Conservation (phyloP, 2,329 filamentous ascomycete species). For the Cercospora sp. region DNA sequence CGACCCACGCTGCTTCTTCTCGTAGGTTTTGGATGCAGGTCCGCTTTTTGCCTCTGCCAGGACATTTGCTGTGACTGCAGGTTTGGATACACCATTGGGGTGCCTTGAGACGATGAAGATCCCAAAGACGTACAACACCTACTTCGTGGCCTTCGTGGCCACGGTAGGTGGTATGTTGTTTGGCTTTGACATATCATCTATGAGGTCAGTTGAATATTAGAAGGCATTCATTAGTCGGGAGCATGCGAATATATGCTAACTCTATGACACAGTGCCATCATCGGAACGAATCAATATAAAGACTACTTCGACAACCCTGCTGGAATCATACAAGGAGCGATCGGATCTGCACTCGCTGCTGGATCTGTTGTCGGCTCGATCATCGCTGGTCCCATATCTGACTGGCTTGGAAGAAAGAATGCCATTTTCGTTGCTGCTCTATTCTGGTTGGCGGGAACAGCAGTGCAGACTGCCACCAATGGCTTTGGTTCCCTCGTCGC, state of each 20-base stretch:
- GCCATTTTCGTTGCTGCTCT: slow-evolving; percentile 51
- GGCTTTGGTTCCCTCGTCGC: slow-evolving; percentile 48
- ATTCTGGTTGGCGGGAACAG: slow-evolving; percentile 52
- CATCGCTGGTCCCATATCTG: slow-evolving; percentile 50
- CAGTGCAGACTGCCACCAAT: slow-evolving; percentile 44
- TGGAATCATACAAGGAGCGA: slow-evolving; percentile 52
- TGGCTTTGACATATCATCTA: slow-evolving; percentile 50
- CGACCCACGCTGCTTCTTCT: neutral
- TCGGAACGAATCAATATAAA: slow-evolving; percentile 46
- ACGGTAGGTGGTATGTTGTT: slow-evolving; percentile 56
- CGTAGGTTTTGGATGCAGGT: neutral
- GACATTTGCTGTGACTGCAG: neutral
- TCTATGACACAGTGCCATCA: slow-evolving; percentile 5
- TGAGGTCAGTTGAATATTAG: neutral
- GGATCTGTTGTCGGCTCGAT: slow-evolving; percentile 53
- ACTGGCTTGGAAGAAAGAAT: slow-evolving; percentile 51
- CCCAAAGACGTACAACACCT: slow-evolving; percentile 57
- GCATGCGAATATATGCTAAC: neutral
- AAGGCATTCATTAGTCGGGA: neutral
- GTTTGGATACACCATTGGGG: neutral
- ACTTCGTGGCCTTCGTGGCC: slow-evolving; percentile 55
- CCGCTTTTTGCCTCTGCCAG: neutral
- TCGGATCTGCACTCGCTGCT: slow-evolving; percentile 52
- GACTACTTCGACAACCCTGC: slow-evolving; percentile 55
- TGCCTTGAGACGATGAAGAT: slow-evolving; percentile 27